phyloP scores from a whole-genome alignment of 2,329 filamentous ascomycete species.

The Paracamarosporium sp. region DNA sequence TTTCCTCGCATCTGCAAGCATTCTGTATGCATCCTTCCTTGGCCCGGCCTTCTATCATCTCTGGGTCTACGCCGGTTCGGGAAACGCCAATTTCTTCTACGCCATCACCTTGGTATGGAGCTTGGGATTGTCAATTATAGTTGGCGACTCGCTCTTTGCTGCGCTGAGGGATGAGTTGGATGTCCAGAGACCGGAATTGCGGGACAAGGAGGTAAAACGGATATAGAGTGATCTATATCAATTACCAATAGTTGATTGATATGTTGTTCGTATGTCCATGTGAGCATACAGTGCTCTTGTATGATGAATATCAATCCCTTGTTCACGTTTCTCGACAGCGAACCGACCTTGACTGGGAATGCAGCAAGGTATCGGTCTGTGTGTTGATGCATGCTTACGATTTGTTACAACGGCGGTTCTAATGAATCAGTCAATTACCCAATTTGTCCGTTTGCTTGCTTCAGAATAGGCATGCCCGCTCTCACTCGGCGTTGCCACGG shows the following conservation, averaged over 20 bases:
- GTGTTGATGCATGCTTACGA: background rate
- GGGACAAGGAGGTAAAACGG: conserved; percentile 84
- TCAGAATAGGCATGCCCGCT: background rate
- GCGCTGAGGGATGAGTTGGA: conserved; percentile 94
- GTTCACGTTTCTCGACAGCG: background rate
- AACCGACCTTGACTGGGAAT: background rate
- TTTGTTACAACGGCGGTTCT: background rate
- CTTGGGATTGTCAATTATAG: conserved; percentile 81
- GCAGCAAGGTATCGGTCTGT: too few relatives aligned
- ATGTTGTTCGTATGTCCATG: background rate
- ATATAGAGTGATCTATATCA: conserved; percentile 61
- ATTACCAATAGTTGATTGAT: background rate
- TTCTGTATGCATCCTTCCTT: conserved; percentile 86
- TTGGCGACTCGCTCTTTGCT: conserved; percentile 88
- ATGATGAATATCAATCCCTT: background rate
- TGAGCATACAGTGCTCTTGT: background rate
- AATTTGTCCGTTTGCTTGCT: background rate
- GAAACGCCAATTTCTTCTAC: conserved; percentile 99
- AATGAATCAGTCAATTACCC: background rate
- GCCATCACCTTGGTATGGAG: conserved; percentile 99
- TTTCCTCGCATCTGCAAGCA: conserved; percentile 81
- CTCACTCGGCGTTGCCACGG: background rate
- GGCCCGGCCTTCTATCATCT: conserved; percentile 96
- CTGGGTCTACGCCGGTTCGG: conserved; percentile 97
- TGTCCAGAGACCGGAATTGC: conserved; percentile 86